phyloP scores from a whole-genome alignment of 805 yeast genomes.

The Pichia nanzhaoensis region DNA sequence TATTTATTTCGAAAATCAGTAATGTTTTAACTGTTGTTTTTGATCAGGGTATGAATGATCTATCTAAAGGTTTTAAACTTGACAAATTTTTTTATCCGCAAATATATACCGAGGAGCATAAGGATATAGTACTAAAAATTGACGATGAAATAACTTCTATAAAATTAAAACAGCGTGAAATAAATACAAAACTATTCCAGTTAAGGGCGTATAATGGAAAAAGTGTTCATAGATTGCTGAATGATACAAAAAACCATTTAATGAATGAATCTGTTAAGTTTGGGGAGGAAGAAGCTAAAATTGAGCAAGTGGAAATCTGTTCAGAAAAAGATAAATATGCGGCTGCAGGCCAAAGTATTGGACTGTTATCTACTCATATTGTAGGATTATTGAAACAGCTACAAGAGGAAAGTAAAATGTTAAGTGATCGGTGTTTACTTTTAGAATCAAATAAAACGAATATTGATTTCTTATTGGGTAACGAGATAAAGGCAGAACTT shows the following conservation, averaged over 20 bases:
- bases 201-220: constrained; percentile 31
- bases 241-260: constrained; percentile 24
- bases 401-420: constrained; percentile 12
- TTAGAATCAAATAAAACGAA: constrained; percentile 22
- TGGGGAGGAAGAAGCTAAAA: background rate
- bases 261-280: background rate
- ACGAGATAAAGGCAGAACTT: constrained; percentile 14
- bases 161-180: background rate
- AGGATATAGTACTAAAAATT: constrained; percentile 18
- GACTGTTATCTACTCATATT: constrained; percentile 2
- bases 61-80: constrained; percentile 27
- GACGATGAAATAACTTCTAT: constrained; percentile 11
- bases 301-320: constrained; percentile 6
- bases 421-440: constrained; percentile 14
- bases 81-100: constrained; percentile 34
- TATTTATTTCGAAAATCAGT: constrained; percentile 22
- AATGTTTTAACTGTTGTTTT: constrained; percentile 32
- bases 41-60: constrained; percentile 24
- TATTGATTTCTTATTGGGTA: constrained; percentile 23
- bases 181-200: constrained; percentile 15
- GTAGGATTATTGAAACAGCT: constrained; percentile 4
- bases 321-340: constrained; percentile 11
- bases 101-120: constrained; percentile 29
- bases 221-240: constrained; percentile 21
- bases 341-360: constrained; percentile 13